Evolutionary conservation across 1,139 yeast genomes (phyloP), one percentile per base, ranked within the genome.

Genomic region (Yamadazyma conglobata): DNA sequence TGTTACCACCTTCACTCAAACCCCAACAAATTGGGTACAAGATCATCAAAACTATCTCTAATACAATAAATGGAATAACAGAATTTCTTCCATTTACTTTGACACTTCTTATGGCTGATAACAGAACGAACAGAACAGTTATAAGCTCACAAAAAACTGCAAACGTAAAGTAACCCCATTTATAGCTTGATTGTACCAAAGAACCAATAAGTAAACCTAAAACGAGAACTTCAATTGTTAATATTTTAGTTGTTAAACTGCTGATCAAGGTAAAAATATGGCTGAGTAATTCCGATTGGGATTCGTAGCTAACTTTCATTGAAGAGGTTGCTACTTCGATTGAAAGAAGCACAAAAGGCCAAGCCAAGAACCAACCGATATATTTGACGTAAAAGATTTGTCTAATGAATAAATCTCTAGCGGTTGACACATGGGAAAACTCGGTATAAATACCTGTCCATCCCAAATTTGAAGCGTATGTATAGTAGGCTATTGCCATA

Each of bases 401-500:
- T 59, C 88, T 73, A 26, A 55, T 52, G 37, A 64, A 69, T 22
- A 68, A 60, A 23, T 50, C 60, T 24, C 39, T 52, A 12, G 40
- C 31, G 24, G 67, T 62, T 17, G 57, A 55, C 16, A 68, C 73
- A 52, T 77, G 82, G 44, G 68, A 56, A 52, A 78, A 80, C 46
- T 78, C 80, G 24, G 70, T 71, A 22, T 56, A 58, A 30, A 72
- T 62, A 26, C 64, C 66, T 23, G 84, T 57, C 67, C 74, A 77
- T 56, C 88, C 88, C 45, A 80, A 66, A 50, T 80, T 65, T 16
- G 87, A 74, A 32, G 87, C 87, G 54, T 73, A 60, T 3, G 85
- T 74, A 54, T 70, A 79, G 53, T 79, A 79, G 25, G 76, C 54
- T 39, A 67, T 60, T 4, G 79, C 60, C 54, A 76, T 48, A 32